phyloP scores from a whole-genome alignment of 495 filamentous ascomycete species.

The Penicillium canescens region DNA sequence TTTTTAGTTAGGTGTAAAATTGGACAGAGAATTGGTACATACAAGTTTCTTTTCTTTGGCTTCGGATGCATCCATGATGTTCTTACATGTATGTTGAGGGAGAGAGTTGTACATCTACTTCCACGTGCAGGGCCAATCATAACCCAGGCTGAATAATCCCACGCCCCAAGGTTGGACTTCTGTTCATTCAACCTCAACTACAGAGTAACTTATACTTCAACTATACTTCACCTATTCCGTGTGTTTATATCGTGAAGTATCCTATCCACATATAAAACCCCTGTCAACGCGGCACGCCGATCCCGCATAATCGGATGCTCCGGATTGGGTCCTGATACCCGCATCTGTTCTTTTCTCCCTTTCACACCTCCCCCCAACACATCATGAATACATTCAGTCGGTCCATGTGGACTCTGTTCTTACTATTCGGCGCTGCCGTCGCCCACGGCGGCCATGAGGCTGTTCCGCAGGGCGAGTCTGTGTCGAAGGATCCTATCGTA shows the following conservation, averaged over 20 bases:
- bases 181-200: not conserved
- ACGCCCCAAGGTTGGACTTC: not conserved
- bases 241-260: no score
- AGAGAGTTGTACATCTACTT: no score
- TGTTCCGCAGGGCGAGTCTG: constrained; percentile 70
- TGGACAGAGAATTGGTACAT: not conserved
- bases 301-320: constrained; percentile 21
- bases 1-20: not conserved
- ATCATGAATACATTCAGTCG: constrained; percentile 18
- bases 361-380: constrained; percentile 2
- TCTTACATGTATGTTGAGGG: no score
- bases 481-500: constrained; percentile 88
- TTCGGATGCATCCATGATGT: not conserved
- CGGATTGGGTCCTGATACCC: constrained; percentile 24
- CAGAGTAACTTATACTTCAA: no score
- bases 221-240: no score
- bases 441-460: constrained; percentile 77
- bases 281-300: no score
- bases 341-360: constrained; percentile 11
- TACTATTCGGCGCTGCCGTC: constrained; percentile 32
- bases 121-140: constrained; percentile 11
- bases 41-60: constrained; percentile 23
- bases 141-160: constrained; percentile 16
- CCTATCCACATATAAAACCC: no score
- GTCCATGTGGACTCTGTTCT: constrained; percentile 26